Evolutionary conservation across 495 filamentous ascomycete species (phyloP), one percentile per base, ranked within the genome.

Genomic region (Venustampulla echinocandica): DNA sequence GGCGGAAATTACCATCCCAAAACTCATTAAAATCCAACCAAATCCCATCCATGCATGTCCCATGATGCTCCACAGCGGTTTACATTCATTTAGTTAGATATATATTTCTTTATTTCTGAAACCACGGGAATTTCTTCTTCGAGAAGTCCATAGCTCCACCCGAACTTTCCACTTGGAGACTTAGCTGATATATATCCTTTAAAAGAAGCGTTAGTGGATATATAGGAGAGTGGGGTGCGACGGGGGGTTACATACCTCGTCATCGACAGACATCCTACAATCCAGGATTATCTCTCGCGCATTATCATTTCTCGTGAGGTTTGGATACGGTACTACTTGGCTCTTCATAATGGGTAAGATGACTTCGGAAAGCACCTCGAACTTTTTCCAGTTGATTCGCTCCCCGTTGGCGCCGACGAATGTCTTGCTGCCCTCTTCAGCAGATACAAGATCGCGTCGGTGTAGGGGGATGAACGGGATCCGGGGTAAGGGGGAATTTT

Each of bases 371-470:
- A 97, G 82, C 15, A 98, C 83, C 68, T 97, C 89, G 54, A 97
- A 97, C 58, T 98, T 98, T 68, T 84, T 88, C 92, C 92, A 98
- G 59, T 96, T 97, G 58, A 98, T 87, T 32, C 85, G 73, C 47
- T 84, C 80, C 14, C 69, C 73, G 47, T 83, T 79, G 18, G 83
- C 75, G 17, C 80, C 81, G 9, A 95, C 69, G 59, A 93, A 90
- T 10, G 92, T 97, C 50, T 75, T 74, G 62, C 92, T 96, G 18
- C 92, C 92, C 64, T 93, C 86, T 60, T 94, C 87, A 3, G 92
- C 92, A 15, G 84, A 82, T 4, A 95, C 87, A 22, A 98, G 69
- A 64, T 98, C 92, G 27, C 88, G 76, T 19, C 84, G 75, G 60
- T 90, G 88, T 37, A 98, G 69, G n/a, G 93, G 90, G 36, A 96